Conservation (phyloP, 2,329 filamentous ascomycete genomes). For the Colletotrichum tropicale region DNA sequence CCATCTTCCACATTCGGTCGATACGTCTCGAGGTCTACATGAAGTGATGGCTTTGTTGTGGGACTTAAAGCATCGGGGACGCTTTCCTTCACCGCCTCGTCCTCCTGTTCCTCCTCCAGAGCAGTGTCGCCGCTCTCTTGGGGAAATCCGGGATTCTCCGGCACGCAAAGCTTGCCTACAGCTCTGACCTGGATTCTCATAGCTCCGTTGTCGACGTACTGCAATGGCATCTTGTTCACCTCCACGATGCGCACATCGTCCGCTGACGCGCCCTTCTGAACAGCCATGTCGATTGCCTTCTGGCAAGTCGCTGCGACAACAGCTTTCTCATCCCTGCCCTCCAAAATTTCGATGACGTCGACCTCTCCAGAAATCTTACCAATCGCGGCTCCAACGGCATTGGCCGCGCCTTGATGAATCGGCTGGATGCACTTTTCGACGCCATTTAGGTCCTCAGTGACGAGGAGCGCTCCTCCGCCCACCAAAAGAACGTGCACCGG, state of each 20-base stretch:
- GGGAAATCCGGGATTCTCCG: constrained; percentile 22
- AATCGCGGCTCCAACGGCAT: constrained; percentile 65
- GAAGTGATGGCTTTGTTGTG: constrained; percentile 33
- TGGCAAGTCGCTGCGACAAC: constrained; percentile 44
- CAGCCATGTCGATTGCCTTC: constrained; percentile 20
- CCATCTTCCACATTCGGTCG: constrained; percentile 2
- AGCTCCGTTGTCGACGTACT: constrained; percentile 38
- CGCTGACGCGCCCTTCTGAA: neutral
- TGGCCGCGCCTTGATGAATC: constrained; percentile 58
- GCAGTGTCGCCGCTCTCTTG: constrained; percentile 16
- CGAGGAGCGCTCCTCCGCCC: constrained; percentile 60
- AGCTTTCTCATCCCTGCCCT: constrained; percentile 38
- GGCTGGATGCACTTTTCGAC: constrained; percentile 56
- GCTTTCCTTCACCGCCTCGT: constrained; percentile 26
- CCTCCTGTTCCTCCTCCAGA: constrained; percentile 21
- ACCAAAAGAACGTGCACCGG: constrained; percentile 59
- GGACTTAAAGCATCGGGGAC: constrained; percentile 32
- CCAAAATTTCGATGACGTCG: constrained; percentile 54
- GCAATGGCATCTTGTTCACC: constrained; percentile 45
- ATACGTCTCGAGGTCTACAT: constrained; percentile 30
- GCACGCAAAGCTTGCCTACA: constrained; percentile 35
- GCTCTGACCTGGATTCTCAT: constrained; percentile 38
- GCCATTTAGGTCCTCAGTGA: constrained; percentile 50
- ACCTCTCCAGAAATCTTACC: constrained; percentile 58
- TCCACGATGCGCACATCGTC: constrained; percentile 47